These are phyloP conservation scores for Claviceps purpurea DNA, from an alignment of 2,329 filamentous ascomycete genomes.

Conservation along the genomic window DNA sequence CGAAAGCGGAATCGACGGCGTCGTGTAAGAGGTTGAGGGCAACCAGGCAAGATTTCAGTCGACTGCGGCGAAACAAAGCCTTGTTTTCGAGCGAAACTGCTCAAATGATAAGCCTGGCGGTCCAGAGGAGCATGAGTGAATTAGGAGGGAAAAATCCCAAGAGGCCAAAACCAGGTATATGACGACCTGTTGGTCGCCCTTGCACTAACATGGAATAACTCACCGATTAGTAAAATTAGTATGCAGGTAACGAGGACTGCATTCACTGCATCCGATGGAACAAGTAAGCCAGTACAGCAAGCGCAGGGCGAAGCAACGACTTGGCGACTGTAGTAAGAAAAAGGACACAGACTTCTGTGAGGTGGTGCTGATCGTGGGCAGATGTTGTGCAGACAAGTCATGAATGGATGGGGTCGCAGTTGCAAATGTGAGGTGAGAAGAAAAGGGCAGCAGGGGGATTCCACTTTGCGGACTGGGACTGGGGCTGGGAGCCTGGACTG, in stretches of 20 bases:
- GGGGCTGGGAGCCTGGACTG: constrained; percentile 5
- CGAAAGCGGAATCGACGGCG: not conserved
- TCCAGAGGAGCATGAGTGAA: not conserved
- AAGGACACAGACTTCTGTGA: constrained; percentile 6
- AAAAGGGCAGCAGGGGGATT: constrained; percentile 13
- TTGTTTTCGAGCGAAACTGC: not conserved
- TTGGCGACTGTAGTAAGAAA: constrained; percentile 1
- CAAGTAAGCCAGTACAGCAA: not conserved
- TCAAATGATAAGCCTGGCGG: not conserved
- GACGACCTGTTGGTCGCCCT: constrained; percentile 1
- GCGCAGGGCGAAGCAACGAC: not conserved
- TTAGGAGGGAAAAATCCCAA: not conserved
- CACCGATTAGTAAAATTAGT: constrained; percentile 1
- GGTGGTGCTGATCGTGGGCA: constrained; percentile 10
- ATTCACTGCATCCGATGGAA: constrained; percentile 1
- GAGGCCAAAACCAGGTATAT: not conserved
- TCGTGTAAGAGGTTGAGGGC: not conserved
- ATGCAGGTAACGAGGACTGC: not conserved
- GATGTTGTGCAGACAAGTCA: constrained; percentile 13
- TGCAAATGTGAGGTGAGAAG: constrained; percentile 10
- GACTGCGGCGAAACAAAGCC: not conserved
- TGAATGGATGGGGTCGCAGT: constrained; percentile 13
- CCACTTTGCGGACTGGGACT: constrained; percentile 6
- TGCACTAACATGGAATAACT: constrained; percentile 7
- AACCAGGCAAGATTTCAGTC: not conserved